Base-by-base conservation (phyloP, 495 filamentous ascomycete genomes). In the Penicillium bialowiezense region DNA sequence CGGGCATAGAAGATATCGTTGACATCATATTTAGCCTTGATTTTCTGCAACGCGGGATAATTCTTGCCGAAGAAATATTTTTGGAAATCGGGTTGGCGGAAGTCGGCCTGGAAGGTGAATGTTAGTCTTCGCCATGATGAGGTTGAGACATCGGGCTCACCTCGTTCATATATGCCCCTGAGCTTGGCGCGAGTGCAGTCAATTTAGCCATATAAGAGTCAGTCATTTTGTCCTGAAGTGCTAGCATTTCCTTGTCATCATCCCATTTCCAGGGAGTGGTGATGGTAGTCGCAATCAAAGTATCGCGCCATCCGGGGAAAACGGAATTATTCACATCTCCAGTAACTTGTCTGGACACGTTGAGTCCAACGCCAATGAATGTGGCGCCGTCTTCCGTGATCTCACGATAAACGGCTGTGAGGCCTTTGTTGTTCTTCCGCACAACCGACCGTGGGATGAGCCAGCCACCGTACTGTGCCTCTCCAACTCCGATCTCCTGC, bases 281-380 rank as follows among this genome's bases (percentile, higher is more conserved):
- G 29, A 79, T 38, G 19, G 67, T 61, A 5, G 63, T 69, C 28
- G 67, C 59, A 33, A 80, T 71, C 29, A 81, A 54, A 0, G 81
- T 56, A 2, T 80, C 67, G n/a, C 83, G 72, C 80, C 81, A 85
- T 4, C 76, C 77, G 5, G 81, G 81, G 5, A 79, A 62, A 2
- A 85, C 77, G 1, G 80, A 63, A 54, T 83, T 83, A 42, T 73
- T 54, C 12, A 73, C 65, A n/a, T 79, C 74, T 2, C 73, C 75
- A 20, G 72, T 65, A 1, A 67, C 63, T 15, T 55, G 38, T 7
- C 58, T 51, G 13, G 68, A 67, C 9, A 74, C 69, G 42, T 73
- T 74, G 43, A 76, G 18, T 0, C 63, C 68, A 1, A 70, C 61
- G 7, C 72, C 77, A 21, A 80, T 75, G 39, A 77, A 74, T 6